Evolutionary conservation across 148 eudicot species (phyloP), one percentile per base, ranked within the genome.

Genomic region (Drosera capensis): DNA sequence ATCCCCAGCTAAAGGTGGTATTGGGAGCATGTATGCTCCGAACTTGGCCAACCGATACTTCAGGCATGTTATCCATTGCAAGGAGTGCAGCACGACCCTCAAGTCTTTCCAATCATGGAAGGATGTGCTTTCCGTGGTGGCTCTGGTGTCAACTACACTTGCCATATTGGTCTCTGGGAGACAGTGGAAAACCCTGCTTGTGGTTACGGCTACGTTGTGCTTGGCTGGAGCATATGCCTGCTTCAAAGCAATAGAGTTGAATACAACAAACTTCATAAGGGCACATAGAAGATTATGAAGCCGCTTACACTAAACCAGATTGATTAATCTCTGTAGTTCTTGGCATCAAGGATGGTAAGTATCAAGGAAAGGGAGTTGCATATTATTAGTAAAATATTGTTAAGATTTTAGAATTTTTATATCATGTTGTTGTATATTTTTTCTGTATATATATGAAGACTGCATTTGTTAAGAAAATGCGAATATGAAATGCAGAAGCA

Each of bases 51-150:
- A 85, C 52, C 59, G 95, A 30, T 90, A 84, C 23, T 90, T 75
- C 20, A 58, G 97, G 51, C 97, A 90, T 34, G 82, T 84, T 23
- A 62, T 90, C 46, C 97, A 90, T 43, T 90, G 97, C 61, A 90
- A 75, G 71, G 84, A 54, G 12, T 90, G 95, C 59, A 75, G 77
- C 1, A 53, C 48, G 6, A 82, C 55, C 3, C 35, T 90, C 21
- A 84, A 84, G 52, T 44, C 62, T 17, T 84, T 80, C 50, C 60
- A 73, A 50, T 40, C 70, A 12, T 90, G 93, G 93, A 78, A 80
- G 58, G 73, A 65, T 1, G 78, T 55, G 7, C 64, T 90, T 7
- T 70, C 81, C 37, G 52, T 62, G 2, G 46, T 66, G 1, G 93
- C 93, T 23, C 62, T 78, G 12, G 48, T 73, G 40, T 68, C 78